Base-by-base conservation (phyloP, 2,329 filamentous ascomycete genomes). In the Colletotrichum lini region DNA sequence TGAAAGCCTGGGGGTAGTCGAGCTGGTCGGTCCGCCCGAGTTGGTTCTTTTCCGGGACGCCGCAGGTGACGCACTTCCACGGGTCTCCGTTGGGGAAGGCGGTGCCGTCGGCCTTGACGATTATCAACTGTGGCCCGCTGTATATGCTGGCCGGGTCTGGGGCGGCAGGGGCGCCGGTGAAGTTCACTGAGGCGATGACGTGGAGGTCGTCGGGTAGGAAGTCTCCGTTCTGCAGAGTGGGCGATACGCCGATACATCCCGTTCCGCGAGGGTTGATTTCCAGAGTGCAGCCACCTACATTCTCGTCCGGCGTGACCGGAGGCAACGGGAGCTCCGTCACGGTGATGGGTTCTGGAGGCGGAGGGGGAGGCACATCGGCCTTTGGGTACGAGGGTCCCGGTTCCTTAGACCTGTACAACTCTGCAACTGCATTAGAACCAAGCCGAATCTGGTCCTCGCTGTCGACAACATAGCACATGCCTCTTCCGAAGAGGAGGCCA, bases 1-100 rank as follows among this genome's bases (percentile, higher is more conserved):
- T 74, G 61, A 85, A 86, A 0, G 79, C 76, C 54, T 87, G 83
- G 0, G 85, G 83, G 70, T 87, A 87, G 57, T 82, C 82, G 2
- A 73, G 64, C 42, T 65, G 23, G 1, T 72, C 62, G 21, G 70
- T 65, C 2, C 75, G 62, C 8, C 76, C 77, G 3, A 74, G 53
- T 1, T 77, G 73, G 56, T 84, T 82, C 40, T 75, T 73, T 2
- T 60, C 72, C 0, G 82, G 78, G 0, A 86, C 78, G 2, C 81
- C 84, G 65, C 85, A 87, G 40, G 79, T 86, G 5, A 87, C 64
- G 64, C 85, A 86, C 72, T 84, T 86, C 84, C 84, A 87, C 0
- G 80, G 59, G 70, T 85, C 83, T 0, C 85, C 84, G 61, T 83
- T 85, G 1, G 77, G 57, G 53, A 86, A 87, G 0, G 67, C 78